Evolutionary conservation across 495 filamentous ascomycete genomes (phyloP), one percentile per base, ranked within the genome.

Genomic region (Trichocladium antarcticum): DNA sequence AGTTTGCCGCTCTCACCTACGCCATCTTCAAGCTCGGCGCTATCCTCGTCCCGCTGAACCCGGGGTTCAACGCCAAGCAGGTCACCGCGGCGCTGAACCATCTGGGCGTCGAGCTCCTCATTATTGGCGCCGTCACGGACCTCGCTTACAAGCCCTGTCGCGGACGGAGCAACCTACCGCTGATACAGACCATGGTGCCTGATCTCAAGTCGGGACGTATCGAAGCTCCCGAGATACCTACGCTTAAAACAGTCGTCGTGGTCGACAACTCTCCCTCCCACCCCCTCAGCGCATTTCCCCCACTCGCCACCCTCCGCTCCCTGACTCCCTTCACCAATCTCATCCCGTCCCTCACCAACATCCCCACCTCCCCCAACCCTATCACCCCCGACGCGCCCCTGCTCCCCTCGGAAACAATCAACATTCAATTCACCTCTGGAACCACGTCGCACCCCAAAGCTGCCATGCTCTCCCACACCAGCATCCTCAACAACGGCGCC

Each of bases 371-470:
- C 73, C 19, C 64, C 63, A 35, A 73, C 62, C 29, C 60, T 2
- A 45, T 75, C 10, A 55, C 42, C 19, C 70, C 75, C 1, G 72
- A 74, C 57, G 14, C 63, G 36, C 62, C 69, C 1, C 72, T 96
- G 15, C 67, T 71, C 11, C 70, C 78, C 0, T 58, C 79, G 49
- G 92, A 98, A 14, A 79, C 85, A 3, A 80, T 93, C 37, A 96
- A 96, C 61, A 95, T 98, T 54, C 92, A 98, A 60, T 98, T 96
- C 66, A 98, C 92, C 7, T 90, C 85, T 6, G 92, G 90, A 22
- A 98, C 90, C 6, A 98, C 90, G 0, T 82, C 81, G 0, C 70
- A 76, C 59, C 92, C 92, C 2, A 98, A 98, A 70, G 92, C 92
- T 0, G 88, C 90, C 1, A 94, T 87, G 67, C 75, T 98, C 4